These are phyloP conservation scores for Inonotus hispidus DNA, from an alignment of 1,284 basidiomycete genomes.

Conservation along the genomic window DNA sequence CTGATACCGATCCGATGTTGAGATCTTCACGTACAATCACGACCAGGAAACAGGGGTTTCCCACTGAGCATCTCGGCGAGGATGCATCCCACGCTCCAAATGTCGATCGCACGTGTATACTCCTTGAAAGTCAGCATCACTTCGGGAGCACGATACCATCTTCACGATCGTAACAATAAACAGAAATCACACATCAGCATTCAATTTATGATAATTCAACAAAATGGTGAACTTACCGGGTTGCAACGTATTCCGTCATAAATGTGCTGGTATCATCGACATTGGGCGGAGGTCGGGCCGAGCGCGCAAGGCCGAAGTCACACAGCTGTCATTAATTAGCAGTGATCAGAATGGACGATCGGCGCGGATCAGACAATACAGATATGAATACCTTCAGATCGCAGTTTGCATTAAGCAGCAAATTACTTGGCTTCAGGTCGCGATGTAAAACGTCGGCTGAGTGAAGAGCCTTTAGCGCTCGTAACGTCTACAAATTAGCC, in stretches of 20 bases:
- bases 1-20: conserved; percentile 4
- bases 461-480: conserved; percentile 89
- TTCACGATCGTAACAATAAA: conserved; percentile 22
- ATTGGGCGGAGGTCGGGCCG: conserved; percentile 74
- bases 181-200: not conserved
- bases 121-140: conserved; percentile 96
- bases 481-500: conserved; percentile 54
- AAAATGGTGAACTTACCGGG: conserved; percentile 45
- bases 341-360: too few species aligned
- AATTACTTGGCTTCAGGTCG: conserved; percentile 90
- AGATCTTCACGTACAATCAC: conserved; percentile 54
- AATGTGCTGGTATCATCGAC: conserved; percentile 82
- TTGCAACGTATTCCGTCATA: conserved; percentile 94
- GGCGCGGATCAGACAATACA: conserved; percentile 1
- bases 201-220: not conserved
- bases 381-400: conserved; percentile 70
- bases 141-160: conserved; percentile 94
- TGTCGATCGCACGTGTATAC: conserved; percentile 89
- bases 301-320: conserved; percentile 89
- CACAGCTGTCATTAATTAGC: conserved; percentile 55
- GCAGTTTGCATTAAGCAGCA: conserved; percentile 91
- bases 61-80: conserved; percentile 92
- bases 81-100: conserved; percentile 93
- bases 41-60: conserved; percentile 85
- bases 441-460: conserved; percentile 85